Base-by-base conservation (phyloP, 352 stramenopile species). In the Phytophthora pistaciae region DNA sequence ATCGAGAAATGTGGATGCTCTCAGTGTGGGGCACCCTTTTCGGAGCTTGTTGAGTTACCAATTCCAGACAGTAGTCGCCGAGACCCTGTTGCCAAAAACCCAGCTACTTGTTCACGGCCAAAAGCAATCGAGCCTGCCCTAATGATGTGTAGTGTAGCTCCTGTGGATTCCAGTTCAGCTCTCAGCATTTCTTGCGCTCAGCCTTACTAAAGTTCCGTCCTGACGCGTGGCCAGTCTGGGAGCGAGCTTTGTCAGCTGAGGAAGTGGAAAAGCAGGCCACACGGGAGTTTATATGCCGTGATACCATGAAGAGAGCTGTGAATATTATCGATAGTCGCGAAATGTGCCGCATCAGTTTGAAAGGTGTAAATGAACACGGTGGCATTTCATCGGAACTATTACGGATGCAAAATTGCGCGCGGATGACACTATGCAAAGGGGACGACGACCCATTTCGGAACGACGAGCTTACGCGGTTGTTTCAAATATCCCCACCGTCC, bases 381-480 rank as follows among this genome's bases (percentile, higher is more conserved):
- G 36, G 11, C 14, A 16, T 14, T 42, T 6, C 25, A 57, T 25
- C 23, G 4, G 27, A 8, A 7, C 3, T 42, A 3, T 27, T 57
- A 6, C 5, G 40, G 7, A n/a, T 21, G 52, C 14, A n/a, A 21
- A 57, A 57, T 8, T 23, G 3, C 20, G 21, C 52, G 3, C 31
- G 13, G 20, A 57, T 57, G 52, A 6, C 6, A 42, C 40, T 6
- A 7, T 57, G 18, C n/a, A 50, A 31, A 33, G 48, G 58, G 44
- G 60, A 60, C 11, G 23, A 60, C 11, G 31, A 66, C 9, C 33
- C 38, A 5, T 66, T 66, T 54, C 49, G 38, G 9, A 66, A 59
- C 13, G 60, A 54, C 18, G 13, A 53, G 2, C 23, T 66, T 5
- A 53, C 48, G 13, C 20, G 59, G 8, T 21, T 33, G 13, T 42